phyloP scores from a whole-genome alignment of 2,329 filamentous ascomycete genomes.

The Pseudogymnoascus sp. region DNA sequence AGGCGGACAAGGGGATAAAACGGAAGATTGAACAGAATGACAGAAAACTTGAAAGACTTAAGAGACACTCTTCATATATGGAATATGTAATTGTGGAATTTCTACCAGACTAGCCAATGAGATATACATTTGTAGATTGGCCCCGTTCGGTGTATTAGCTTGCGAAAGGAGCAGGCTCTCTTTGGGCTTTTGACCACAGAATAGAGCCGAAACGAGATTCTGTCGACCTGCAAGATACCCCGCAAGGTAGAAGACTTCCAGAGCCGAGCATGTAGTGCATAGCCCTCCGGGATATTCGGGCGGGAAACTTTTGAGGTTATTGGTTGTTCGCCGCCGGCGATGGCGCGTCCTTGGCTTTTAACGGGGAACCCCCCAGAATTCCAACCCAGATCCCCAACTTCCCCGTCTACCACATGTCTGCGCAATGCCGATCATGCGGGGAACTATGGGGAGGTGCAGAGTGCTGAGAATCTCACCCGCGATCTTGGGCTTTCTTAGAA shows the following conservation, averaged over 20 bases:
- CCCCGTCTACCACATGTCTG: background rate
- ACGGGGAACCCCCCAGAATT: background rate
- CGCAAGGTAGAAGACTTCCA: background rate
- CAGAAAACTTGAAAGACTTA: background rate
- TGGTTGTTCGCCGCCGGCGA: background rate
- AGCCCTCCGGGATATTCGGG: background rate
- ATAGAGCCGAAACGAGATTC: background rate
- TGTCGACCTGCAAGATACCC: background rate
- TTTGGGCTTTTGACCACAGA: background rate
- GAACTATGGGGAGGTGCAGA: background rate
- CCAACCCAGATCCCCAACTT: background rate
- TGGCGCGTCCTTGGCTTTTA: background rate
- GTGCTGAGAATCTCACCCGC: background rate
- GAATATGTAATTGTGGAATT: background rate
- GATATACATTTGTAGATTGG: background rate
- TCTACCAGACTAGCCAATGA: background rate
- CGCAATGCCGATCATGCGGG: background rate
- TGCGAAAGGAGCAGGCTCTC: background rate
- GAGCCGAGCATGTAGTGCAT: background rate
- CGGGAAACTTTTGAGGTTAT: background rate
- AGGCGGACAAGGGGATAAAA: background rate
- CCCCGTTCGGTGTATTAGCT: background rate
- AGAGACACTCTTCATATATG: background rate
- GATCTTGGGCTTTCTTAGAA: background rate
- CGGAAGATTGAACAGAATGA: background rate